phyloP scores from a whole-genome alignment of 257 asterid species.

The Ballota nigra region DNA sequence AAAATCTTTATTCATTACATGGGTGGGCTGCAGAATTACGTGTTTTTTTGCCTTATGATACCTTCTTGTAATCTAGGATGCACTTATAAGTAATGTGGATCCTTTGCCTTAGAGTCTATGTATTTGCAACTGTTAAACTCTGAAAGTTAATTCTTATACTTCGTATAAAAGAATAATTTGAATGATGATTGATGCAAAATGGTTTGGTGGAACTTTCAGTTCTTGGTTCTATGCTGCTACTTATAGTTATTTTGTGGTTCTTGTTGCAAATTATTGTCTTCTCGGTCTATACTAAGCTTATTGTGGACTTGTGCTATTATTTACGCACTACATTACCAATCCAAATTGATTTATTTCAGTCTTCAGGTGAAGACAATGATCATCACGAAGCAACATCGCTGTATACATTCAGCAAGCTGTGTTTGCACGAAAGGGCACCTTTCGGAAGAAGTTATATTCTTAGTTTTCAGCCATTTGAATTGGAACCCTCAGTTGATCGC shows the following conservation, averaged over 20 bases:
- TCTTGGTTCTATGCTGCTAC: not conserved
- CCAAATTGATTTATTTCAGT: constrained; percentile 18
- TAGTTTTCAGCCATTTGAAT: constrained; percentile 68
- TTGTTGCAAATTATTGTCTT: not conserved
- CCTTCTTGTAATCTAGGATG: not conserved
- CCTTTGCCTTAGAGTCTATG: not conserved
- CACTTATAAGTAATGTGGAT: too few relatives aligned
- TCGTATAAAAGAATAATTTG: not conserved
- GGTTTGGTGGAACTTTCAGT: constrained; percentile 6
- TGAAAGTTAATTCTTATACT: not conserved
- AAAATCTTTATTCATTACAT: not conserved
- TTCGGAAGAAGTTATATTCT: constrained; percentile 69
- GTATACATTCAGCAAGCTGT: constrained; percentile 91
- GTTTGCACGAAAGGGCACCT: constrained; percentile 91
- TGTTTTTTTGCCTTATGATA: not conserved
- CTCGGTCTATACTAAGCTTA: not conserved
- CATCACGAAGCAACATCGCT: constrained; percentile 76
- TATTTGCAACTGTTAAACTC: not conserved
- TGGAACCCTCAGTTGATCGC: constrained; percentile 90
- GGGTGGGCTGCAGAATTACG: not conserved
- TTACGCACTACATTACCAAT: not conserved
- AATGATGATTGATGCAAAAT: not conserved
- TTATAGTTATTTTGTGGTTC: not conserved
- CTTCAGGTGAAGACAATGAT: constrained; percentile 48
- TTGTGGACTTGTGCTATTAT: not conserved